Base-by-base conservation (phyloP, 305 asterid species). In the Solanum hybrid region DNA sequence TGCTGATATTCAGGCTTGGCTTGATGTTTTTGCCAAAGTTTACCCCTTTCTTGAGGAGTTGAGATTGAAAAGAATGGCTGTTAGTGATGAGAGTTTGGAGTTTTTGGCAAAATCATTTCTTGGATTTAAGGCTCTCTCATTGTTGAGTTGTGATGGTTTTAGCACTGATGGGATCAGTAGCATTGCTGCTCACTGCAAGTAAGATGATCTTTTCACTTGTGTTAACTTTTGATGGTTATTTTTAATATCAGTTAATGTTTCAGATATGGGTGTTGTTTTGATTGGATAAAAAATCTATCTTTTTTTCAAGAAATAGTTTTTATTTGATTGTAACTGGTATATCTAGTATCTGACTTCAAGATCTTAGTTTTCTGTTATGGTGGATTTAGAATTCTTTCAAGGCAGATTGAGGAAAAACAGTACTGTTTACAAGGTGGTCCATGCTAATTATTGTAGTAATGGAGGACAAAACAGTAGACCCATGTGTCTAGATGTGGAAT, bases 11-110 rank as follows among this genome's bases (percentile, higher is more conserved):
- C 96, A 94, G 89, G 87, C 92, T 90, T 96, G 98, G 98, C 89
- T 96, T 68, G 94, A 91, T 78, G 91, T 92, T 93, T 95, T 96
- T 91, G 95, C 97, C 73, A 93, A 93, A 87, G 97, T 90, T 73
- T 96, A 96, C 93, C 98, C 98, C 34, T 95, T 93, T 89, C 91
- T 96, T 34, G 98, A 96, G 96, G 98, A 95, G 94, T 87, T 96
- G 92, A 94, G 97, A 90, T 93, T 96, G 85, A 96, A 96, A 91
- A 94, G 98, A 91, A 96, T 96, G 98, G 93, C 93, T 29, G 93
- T 96, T 45, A 92, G 92, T 65, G 97, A 96, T 86, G 96, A 95
- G 93, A 95, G 98, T 93, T 91, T 96, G 95, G 97, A 94, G 94
- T 95, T 96, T 88, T 90, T 96, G 92, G 97, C 97, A 3, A 94